These are phyloP conservation scores for Candida endomychidarum DNA, from an alignment of 805 yeast species.

Conservation along the genomic window DNA sequence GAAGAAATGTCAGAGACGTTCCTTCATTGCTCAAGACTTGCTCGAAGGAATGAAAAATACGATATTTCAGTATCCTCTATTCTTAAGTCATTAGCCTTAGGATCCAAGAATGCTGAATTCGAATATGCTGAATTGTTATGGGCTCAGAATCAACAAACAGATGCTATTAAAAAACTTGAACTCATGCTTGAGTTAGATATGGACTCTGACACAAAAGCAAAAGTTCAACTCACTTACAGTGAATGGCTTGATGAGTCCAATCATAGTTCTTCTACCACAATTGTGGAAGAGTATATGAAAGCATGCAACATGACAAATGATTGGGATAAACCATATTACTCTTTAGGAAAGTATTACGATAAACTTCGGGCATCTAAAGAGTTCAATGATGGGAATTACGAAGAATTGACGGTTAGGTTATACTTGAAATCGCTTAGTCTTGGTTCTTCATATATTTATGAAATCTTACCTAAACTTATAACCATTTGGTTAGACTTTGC, in stretches of 20 bases:
- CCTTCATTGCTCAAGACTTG: slow-evolving; percentile 58
- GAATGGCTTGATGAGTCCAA: slow-evolving; percentile 88
- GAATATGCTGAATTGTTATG: slow-evolving; percentile 83
- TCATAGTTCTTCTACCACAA: slow-evolving; percentile 72
- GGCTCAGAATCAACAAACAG: slow-evolving; percentile 84
- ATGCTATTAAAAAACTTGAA: slow-evolving; percentile 70
- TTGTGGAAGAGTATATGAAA: slow-evolving; percentile 64
- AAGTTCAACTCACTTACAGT: slow-evolving; percentile 73
- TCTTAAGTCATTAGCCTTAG: slow-evolving; percentile 53
- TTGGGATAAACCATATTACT: slow-evolving; percentile 81
- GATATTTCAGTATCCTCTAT: slow-evolving; percentile 72
- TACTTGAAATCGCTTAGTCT: slow-evolving; percentile 59
- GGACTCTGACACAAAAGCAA: slow-evolving; percentile 22
- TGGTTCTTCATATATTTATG: slow-evolving; percentile 69
- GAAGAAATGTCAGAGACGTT: slow-evolving; percentile 48
- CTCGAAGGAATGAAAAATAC: slow-evolving; percentile 65
- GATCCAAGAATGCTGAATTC: slow-evolving; percentile 48
- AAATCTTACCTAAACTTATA: slow-evolving; percentile 84
- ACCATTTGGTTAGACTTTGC: slow-evolving; percentile 89
- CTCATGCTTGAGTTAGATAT: slow-evolving; percentile 30
- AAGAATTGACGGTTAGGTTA: slow-evolving; percentile 52
- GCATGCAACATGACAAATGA: slow-evolving; percentile 53
- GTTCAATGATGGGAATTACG: slow-evolving; percentile 49
- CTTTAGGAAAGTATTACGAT: slow-evolving; percentile 75
- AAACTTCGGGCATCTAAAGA: slow-evolving; percentile 70